These are phyloP conservation scores for Aureobasidium pullulans DNA, from an alignment of 2,329 filamentous ascomycete genomes.

Conservation along the genomic window DNA sequence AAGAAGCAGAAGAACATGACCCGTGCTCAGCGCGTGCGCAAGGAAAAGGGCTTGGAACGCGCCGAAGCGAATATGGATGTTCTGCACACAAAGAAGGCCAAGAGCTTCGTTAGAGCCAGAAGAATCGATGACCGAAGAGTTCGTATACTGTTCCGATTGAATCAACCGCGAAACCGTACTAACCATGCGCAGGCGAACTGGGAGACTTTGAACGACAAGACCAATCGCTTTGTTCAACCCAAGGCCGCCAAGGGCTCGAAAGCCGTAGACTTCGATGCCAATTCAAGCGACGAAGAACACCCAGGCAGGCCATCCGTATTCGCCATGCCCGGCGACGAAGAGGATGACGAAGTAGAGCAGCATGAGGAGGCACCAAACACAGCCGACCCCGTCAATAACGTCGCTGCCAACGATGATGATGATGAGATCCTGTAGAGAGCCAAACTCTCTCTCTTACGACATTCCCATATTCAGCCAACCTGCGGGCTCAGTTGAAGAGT, in stretches of 20 bases:
- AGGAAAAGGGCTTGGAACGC: constrained; percentile 48
- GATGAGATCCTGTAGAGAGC: constrained; percentile 15
- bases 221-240: not conserved
- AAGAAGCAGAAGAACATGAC: constrained; percentile 48
- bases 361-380: not conserved
- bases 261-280: not conserved
- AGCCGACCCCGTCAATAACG: not conserved
- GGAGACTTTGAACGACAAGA: constrained; percentile 28
- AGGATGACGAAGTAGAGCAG: not conserved
- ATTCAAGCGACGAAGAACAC: constrained; percentile 2
- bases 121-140: constrained; percentile 42
- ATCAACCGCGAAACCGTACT: not conserved
- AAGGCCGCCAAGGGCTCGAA: constrained; percentile 2
- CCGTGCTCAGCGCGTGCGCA: constrained; percentile 47
- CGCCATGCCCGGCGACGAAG: constrained; percentile 9
- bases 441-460: not conserved
- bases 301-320: constrained; percentile 20
- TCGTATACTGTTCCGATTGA: not conserved
- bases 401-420: constrained; percentile 3
- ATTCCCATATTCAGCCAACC: not conserved
- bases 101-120: constrained; percentile 43
- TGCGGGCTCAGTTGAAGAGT: not conserved
- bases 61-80: constrained; percentile 49
- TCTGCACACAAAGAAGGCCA: constrained; percentile 48
- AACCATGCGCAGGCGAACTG: constrained; percentile 20